phyloP scores from a whole-genome alignment of 805 yeast genomes.

The Barnettozyma populi region DNA sequence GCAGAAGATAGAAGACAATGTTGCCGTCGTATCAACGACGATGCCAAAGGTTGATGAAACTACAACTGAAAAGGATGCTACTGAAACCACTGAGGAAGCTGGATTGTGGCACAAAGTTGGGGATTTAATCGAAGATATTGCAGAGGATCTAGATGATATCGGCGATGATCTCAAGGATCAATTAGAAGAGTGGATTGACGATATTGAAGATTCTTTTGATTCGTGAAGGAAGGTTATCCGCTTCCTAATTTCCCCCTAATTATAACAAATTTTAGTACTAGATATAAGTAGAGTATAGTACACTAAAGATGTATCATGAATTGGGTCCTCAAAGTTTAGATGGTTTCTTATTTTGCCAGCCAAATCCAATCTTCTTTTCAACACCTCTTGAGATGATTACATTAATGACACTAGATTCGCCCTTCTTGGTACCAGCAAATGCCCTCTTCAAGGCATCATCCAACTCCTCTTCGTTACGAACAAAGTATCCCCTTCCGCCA shows the following conservation, averaged over 20 bases:
- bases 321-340: constrained; percentile 12
- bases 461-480: constrained; percentile 37
- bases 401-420: constrained; percentile 45
- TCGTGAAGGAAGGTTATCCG: neutral
- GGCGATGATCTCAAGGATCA: constrained; percentile 7
- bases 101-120: constrained; percentile 12
- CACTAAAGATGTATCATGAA: too few species aligned
- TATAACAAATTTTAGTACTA: neutral
- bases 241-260: too few species aligned
- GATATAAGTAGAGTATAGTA: neutral
- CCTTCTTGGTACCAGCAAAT: constrained; percentile 25
- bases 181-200: constrained; percentile 7
- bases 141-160: constrained; percentile 28
- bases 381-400: constrained; percentile 58
- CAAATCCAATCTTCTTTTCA: constrained; percentile 51
- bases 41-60: neutral
- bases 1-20: constrained; percentile 8
- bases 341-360: constrained; percentile 56
- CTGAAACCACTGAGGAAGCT: neutral
- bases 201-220: constrained; percentile 16
- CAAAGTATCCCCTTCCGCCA: constrained; percentile 52
- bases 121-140: constrained; percentile 24
- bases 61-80: constrained; percentile 4
- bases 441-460: constrained; percentile 31
- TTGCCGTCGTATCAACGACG: neutral